phyloP scores from a whole-genome alignment of 2,329 filamentous ascomycete genomes.

The Thelonectria rubi region DNA sequence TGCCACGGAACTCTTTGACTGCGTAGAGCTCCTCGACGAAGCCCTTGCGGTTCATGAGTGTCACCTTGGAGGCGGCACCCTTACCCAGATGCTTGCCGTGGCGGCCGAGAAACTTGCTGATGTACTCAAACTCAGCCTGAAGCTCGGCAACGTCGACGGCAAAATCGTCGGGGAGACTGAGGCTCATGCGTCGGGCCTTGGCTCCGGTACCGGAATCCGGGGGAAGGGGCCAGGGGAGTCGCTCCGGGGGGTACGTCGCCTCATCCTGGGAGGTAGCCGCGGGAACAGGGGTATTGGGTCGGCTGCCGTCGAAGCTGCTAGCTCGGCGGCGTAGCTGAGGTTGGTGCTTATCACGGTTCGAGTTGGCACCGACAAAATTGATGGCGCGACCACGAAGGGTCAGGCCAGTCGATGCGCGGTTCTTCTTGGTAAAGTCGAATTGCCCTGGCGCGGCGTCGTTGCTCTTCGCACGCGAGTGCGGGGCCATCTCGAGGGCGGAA shows the following conservation, averaged over 20 bases:
- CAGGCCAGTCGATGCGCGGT: conserved; percentile 61
- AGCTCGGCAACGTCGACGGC: conserved; percentile 75
- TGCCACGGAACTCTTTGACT: conserved; percentile 86
- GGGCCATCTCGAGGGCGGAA: conserved; percentile 55
- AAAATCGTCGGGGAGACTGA: conserved; percentile 78
- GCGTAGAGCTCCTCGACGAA: conserved; percentile 74
- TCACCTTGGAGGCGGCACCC: conserved; percentile 84
- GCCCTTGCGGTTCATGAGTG: conserved; percentile 78
- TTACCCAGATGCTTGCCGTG: conserved; percentile 81
- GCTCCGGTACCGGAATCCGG: conserved; percentile 77
- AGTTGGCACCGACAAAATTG: conserved; percentile 54
- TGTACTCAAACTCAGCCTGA: conserved; percentile 74
- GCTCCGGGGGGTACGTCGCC: conserved; percentile 50
- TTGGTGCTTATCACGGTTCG: conserved; percentile 36
- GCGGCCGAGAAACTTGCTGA: conserved; percentile 74
- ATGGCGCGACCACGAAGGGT: conserved; percentile 58
- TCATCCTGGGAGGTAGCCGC: conserved; percentile 34
- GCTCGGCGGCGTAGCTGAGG: conserved; percentile 49
- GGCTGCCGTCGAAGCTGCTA: conserved; percentile 59
- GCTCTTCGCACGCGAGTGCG: conserved; percentile 38
- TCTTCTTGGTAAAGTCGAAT: conserved; percentile 61
- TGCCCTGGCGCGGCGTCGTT: conserved; percentile 51
- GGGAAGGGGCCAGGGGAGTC: conserved; percentile 66
- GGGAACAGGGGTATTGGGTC: conserved; percentile 38
- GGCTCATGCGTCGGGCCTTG: conserved; percentile 80